Evolutionary conservation across 345 rosid species (phyloP), one percentile per base, ranked within the genome.

Genomic region (Murraya paniculata): DNA sequence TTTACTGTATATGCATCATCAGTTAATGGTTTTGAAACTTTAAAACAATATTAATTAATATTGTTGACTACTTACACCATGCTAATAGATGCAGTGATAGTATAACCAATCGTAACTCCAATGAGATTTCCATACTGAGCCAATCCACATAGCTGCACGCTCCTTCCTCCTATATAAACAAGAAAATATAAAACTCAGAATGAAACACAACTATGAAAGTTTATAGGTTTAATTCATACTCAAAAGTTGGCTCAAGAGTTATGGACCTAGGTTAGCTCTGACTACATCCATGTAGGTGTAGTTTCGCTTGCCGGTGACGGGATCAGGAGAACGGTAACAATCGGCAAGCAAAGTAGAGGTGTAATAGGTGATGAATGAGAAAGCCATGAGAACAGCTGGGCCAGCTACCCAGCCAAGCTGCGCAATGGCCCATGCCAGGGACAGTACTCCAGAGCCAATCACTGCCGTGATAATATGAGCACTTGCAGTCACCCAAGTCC

Each of bases 401-500:
- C 98, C 98, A n/a, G 85, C 90, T 24, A 81, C 82, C 98, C 98
- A 93, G 1, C 98, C 98, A 9, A 95, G 82, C 86, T 95, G 97
- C 0, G 98, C 95, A 21, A 81, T 90, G 7, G 95, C 91, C 98
- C 97, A 93, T 11, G 98, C 94, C 82, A 95, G 77, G 9, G 97
- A 87, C 67, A 95, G 75, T 78, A 93, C 98, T 24, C 98, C 98
- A 28, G 95, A 93, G 9, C 97, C 98, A 24, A 95, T 95, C 81
- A 95, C 98, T 0, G 98, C 97, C 0, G 98, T 95, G 50, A 95
- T 95, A 41, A 95, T 95, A 79, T 95, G 98, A 3, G 98, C 93
- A 74, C 95, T 91, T 0, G 93, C 98, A 9, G 94, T 91, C 8
- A 90, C 24, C 94, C 94, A 88, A 31, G 95, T 93, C 67, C 99